Base-by-base conservation (phyloP, 2,329 filamentous ascomycete genomes). In the Epichloe hybrida region DNA sequence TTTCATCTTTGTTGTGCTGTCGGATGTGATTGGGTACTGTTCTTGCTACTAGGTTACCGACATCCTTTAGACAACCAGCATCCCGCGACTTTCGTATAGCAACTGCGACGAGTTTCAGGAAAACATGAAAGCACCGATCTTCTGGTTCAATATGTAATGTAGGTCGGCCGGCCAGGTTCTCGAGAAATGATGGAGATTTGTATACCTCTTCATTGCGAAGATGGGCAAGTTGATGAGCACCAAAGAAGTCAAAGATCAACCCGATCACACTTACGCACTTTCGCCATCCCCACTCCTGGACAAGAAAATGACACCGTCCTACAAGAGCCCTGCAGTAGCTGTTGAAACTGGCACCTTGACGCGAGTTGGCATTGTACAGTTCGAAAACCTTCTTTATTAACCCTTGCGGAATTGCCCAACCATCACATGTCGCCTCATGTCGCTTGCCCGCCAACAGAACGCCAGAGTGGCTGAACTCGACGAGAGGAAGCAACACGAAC, bases 161-260 rank as follows among this genome's bases (percentile, higher is more conserved):
- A 1, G 76, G 74, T 2, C 59, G 62, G 8, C 56, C 58, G 23
- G 63, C 68, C 2, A 85, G 72, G n/a, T 77, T 67, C 46, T 82
- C 78, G 0, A 85, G 66, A 48, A 85, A 85, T 3, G 64, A 66
- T 0, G 81, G 79, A 4, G 81, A 84, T 50, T 70, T 70, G 56
- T 77, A 77, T 2, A 74, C 76, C 58, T 82, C 77, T 59, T 85
- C 82, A 52, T 84, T 83, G 38, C 79, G 75, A 41, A 86, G 61
- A 61, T 85, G 77, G 3, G 74, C 73, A 11, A 85, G 70, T 43
- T 77, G 73, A 54, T 80, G 77, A 2, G 75, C 74, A 9, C 79
- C 80, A 56, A 84, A 85, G 59, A 84, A 84, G 62, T 85, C 81
- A 55, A 84, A 85, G 3, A 85, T 74, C 2, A 74, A 69, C 1